Evolutionary conservation across 768 basidiomycete genomes (phyloP).

Genomic region (Leucosporidium yakuticum): DNA sequence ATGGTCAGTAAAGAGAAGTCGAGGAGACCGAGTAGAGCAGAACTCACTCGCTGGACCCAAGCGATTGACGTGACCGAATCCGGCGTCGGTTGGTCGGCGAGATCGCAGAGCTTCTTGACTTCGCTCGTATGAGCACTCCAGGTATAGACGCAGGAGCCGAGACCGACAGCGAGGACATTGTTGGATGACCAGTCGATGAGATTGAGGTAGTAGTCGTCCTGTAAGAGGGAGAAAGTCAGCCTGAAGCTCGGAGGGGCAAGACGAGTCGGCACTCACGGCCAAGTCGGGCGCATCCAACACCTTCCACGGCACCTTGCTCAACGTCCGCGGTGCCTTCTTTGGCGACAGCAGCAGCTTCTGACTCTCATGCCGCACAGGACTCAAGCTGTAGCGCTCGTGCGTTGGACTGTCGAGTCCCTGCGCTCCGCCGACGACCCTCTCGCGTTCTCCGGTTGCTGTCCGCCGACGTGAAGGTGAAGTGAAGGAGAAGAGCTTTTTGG

Average conservation of each 20-base stretch:
- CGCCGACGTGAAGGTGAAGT: conserved; percentile 32
- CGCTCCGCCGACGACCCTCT: conserved; percentile 62
- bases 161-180: conserved; percentile 88
- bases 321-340: conserved; percentile 67
- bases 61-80: conserved; percentile 81
- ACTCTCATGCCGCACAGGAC: conserved; percentile 77
- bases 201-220: conserved; percentile 96
- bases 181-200: conserved; percentile 95
- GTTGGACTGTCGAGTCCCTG: conserved; percentile 70
- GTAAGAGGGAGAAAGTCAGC: not conserved
- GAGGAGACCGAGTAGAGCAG: conserved; percentile 4
- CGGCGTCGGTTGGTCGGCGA: conserved; percentile 45
- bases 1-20: not conserved
- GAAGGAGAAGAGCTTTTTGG: conserved; percentile 37
- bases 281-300: conserved; percentile 96
- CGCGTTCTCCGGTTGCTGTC: conserved; percentile 12
- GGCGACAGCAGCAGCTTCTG: conserved; percentile 78
- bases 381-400: conserved; percentile 82
- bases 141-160: conserved; percentile 86
- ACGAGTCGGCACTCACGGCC: conserved; percentile 46
- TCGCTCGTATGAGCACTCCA: conserved; percentile 93
- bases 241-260: not conserved
- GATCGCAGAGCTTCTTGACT: conserved; percentile 85
- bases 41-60: conserved; percentile 73
- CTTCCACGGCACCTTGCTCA: conserved; percentile 92